Percentiles rank a stretch among this genome's conserved stretches.
These are phyloP conservation scores for Acmispon strigosus DNA, from an alignment of 306 rosid genomes.

Conservation along the genomic window DNA sequence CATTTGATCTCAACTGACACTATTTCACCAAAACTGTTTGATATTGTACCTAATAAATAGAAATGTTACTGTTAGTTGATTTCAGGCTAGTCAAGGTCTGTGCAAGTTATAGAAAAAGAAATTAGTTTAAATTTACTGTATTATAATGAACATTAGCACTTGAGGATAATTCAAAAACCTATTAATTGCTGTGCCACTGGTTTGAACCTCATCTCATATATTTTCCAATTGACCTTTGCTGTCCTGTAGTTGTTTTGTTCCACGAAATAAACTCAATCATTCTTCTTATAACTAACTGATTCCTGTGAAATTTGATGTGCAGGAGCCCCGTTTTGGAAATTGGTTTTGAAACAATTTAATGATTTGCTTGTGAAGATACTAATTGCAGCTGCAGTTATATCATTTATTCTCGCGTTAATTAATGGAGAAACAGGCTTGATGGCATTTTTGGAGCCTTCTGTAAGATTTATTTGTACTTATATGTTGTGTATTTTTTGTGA, in stretches of 20 bases:
- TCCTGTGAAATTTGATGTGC: constrained; percentile 28
- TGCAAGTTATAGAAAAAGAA: not conserved
- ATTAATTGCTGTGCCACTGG: not conserved
- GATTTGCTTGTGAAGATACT: constrained; percentile 94
- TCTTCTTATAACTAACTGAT: constrained; percentile 11
- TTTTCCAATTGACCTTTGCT: constrained; percentile 13
- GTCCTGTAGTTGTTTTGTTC: not conserved
- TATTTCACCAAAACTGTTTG: constrained; percentile 1
- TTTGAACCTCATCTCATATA: not conserved
- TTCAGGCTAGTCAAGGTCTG: not conserved
- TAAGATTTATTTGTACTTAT: constrained; percentile 34
- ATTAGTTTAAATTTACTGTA: not conserved
- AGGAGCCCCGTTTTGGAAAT: constrained; percentile 95
- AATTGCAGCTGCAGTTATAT: constrained; percentile 77
- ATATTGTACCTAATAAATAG: not conserved
- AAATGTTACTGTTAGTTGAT: not conserved
- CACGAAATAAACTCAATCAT: not conserved
- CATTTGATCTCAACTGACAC: constrained; percentile 8
- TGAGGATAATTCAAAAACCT: not conserved
- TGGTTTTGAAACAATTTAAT: constrained; percentile 93
- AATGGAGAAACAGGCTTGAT: constrained; percentile 91
- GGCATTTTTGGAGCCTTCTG: constrained; percentile 98
- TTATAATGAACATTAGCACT: not conserved
- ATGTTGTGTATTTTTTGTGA: not conserved
- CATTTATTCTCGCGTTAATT: constrained; percentile 75